phyloP scores from a whole-genome alignment of 179 eudicot genomes.

The Beta lomatogona region DNA sequence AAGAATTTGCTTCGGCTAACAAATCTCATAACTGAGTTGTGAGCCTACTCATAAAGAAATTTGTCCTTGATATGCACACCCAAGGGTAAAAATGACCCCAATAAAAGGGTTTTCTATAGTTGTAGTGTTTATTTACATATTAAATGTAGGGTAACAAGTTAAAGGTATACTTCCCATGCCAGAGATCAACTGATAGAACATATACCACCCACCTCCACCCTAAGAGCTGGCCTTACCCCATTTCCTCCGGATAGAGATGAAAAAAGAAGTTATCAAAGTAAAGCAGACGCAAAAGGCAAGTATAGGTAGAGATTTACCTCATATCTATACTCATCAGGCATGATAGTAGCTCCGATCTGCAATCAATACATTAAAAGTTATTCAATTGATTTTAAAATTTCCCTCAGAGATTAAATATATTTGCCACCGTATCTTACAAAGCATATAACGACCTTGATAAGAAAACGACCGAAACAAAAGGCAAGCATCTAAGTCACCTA shows the following conservation, averaged over 20 bases:
- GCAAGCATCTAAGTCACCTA: neutral
- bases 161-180: no score
- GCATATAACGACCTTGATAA: neutral
- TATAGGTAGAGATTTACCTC: slow-evolving; percentile 47
- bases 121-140: no score
- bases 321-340: slow-evolving; percentile 77
- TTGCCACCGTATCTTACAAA: neutral
- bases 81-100: no score
- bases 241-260: neutral
- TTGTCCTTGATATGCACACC: no score
- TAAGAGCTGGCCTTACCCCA: no score
- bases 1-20: no score
- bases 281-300: neutral
- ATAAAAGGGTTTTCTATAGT: no score
- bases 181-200: no score
- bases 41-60: no score
- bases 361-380: slow-evolving; percentile 25
- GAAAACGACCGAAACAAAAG: neutral
- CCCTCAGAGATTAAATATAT: neutral
- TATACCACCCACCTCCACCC: no score
- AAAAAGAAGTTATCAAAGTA: neutral
- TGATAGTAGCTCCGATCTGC: slow-evolving; percentile 68
- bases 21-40: no score
- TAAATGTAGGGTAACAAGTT: no score
- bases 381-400: neutral